Evolutionary conservation across 2,329 filamentous ascomycete species (phyloP), one percentile per base, ranked within the genome.

Genomic region (Penicillium janthinellum): DNA sequence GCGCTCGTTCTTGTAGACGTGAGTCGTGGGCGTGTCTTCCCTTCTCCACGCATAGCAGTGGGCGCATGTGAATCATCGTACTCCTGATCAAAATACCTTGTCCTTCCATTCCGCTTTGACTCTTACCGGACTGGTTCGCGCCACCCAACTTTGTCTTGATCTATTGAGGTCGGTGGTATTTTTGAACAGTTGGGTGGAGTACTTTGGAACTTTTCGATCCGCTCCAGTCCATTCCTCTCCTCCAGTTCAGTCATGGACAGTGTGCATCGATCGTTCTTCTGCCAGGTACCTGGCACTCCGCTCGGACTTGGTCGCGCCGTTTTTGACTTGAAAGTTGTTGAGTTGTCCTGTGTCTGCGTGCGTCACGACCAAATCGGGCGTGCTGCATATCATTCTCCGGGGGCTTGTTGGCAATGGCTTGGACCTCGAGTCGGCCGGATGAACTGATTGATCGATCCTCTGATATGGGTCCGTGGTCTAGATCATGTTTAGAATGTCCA

Each of bases 231-330:
- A 28, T 11, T 15, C 10, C 14, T 31, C 7, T 7, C 38, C 17
- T 17, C 14, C 44, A 31, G 28, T 47, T 47, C 25, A 28, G 25
- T 28, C 25, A 22, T 22, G 22, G 2, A 22, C 14, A n/a, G 44
- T 15, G 44, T 15, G 15, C 15, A 22, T 35, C 20, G 8, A 35
- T 35, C 25, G 12, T 4, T 17, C 55, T 10, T 15, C 51, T 34
- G 59, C 62, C 62, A 64, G 62, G 59, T 17, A 44, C 48, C 54
- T 52, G 38, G 34, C 47, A 58, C 42, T 48, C 25, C 57, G 60
- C 62, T 60, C 44, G 48, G 57, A 62, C 47, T 49, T 39, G 12
- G 60, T 60, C 57, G 53, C 60, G 54, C 51, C 56, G n/a, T 12
- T 25, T 34, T 22, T 38, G 28, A 17, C 8, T 52, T 38, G 5